A percentile compares a stretch with the other conserved stretches of the same genome.
phyloP scores from a whole-genome alignment of 1,139 yeast species.

The Magnusiomyces tetraspermus region DNA sequence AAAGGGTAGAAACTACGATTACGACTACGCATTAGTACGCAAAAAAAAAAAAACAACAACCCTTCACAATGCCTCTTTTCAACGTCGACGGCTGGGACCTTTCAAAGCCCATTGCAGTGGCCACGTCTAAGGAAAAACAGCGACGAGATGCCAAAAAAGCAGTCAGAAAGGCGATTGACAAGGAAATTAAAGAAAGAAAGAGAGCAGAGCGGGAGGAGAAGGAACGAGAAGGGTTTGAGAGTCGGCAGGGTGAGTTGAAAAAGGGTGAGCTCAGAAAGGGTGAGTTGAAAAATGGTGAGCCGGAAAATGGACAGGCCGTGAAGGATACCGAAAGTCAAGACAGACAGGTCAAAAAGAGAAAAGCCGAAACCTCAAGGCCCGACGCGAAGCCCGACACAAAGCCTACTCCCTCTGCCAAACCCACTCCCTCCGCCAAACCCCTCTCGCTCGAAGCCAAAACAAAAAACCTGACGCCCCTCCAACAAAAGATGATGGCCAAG shows the following conservation, averaged over 20 bases:
- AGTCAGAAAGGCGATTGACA: conserved; percentile 10
- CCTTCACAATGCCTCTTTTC: conserved; percentile 31
- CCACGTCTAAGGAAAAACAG: conserved; percentile 6
- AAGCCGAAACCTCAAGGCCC: conserved; percentile 23
- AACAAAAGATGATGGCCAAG: conserved; percentile 91
- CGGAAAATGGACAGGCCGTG: too few relatives aligned
- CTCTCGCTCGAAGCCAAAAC: too few relatives aligned
- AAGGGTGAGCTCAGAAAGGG: conserved; percentile 13
- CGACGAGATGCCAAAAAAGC: conserved; percentile 8
- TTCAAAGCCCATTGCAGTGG: conserved; percentile 42
- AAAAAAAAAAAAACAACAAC: too few relatives aligned
- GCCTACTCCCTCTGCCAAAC: conserved; percentile 8
- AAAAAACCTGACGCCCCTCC: conserved; percentile 71
- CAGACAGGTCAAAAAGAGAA: conserved; percentile 11
- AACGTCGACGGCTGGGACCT: conserved; percentile 75
- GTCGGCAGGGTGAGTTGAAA: conserved; percentile 13
- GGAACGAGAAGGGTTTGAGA: neutral
- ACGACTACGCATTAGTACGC: too few relatives aligned
- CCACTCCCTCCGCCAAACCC: conserved; percentile 14
- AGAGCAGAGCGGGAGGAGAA: conserved; percentile 12
- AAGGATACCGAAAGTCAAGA: conserved; percentile 6
- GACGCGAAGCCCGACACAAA: conserved; percentile 6
- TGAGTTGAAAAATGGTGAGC: conserved; percentile 14
- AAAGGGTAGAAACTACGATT: too few relatives aligned
- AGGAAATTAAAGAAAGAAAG: conserved; percentile 17